These are phyloP conservation scores for Solanum tacnaense DNA, from an alignment of 257 asterid genomes.

Conservation along the genomic window DNA sequence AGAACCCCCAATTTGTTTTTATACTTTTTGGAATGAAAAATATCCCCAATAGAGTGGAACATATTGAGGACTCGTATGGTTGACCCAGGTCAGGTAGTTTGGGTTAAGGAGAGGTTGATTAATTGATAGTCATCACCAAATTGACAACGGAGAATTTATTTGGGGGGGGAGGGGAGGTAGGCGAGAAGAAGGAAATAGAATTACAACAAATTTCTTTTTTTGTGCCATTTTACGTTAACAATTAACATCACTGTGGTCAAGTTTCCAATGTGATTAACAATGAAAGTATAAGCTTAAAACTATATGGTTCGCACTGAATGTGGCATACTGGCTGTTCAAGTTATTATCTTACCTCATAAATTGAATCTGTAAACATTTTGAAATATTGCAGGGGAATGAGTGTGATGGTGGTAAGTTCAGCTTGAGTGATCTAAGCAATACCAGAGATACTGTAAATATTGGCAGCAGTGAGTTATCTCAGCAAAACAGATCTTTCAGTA, in stretches of 20 bases:
- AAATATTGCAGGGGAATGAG: neutral
- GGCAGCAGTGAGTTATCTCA: neutral
- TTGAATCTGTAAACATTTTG: neutral
- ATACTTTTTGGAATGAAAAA: neutral
- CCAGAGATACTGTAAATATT: neutral
- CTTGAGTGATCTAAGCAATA: neutral
- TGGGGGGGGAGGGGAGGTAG: neutral
- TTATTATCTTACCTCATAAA: neutral
- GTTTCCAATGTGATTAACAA: neutral
- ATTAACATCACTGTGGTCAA: neutral
- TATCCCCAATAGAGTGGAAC: neutral
- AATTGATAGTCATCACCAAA: neutral
- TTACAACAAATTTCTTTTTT: neutral
- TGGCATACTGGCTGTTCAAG: neutral
- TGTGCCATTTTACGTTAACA: neutral
- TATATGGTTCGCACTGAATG: neutral
- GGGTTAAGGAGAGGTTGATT: neutral
- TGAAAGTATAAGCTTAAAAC: neutral
- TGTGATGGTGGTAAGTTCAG: neutral
- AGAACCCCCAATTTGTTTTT: neutral
- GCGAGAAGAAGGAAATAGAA: neutral
- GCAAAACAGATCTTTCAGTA: neutral
- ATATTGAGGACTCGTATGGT: neutral
- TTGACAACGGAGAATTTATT: neutral
- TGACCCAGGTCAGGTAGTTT: neutral